Evolutionary conservation across 2,329 filamentous ascomycete genomes (phyloP), one percentile per base, ranked within the genome.

Genomic region (Fusarium circinatum): DNA sequence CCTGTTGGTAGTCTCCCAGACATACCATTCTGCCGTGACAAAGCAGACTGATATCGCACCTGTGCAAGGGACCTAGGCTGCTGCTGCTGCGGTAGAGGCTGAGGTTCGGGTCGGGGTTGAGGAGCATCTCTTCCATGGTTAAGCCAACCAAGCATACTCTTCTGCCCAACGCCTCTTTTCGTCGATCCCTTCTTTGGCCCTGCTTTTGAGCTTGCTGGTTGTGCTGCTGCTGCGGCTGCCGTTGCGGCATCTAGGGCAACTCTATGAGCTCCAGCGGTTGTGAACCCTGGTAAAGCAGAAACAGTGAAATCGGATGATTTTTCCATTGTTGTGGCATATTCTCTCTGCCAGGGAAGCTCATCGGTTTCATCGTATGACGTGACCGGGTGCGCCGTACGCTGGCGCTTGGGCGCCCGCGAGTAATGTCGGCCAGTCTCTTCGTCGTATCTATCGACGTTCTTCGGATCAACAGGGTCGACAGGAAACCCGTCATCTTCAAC

Each of bases 401-500:
- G 81, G 34, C 79, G 77, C 60, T 82, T 83, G 8, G 72, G 64
- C 18, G 74, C 76, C 76, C 62, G 78, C 24, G 75, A 59, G 38
- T 74, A 70, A 39, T 78, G 62, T 22, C 67, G 68, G 8, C 65
- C 70, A 22, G 57, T 54, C 18, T 76, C 65, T 10, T 70, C 73
- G 10, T 76, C 76, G 6, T 66, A 55, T 13, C 66, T 75, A 47
- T 71, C 79, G 47, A 55, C 64, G 44, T 71, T 70, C 65, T 85
- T 78, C 10, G 72, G 71, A 22, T 85, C 81, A 28, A 87, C 85
- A 9, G 92, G 92, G 54, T 92, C 90, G 7, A 89, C 76, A 0
- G 93, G 92, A 83, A 91, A 94, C 17, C 87, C 79, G 71, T 93
- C 89, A 79, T 96, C 94, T 76, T 93, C 90, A 1, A 86, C 83